Base-by-base conservation (phyloP, 305 asterid genomes). In the Solanum aculeatissimum region DNA sequence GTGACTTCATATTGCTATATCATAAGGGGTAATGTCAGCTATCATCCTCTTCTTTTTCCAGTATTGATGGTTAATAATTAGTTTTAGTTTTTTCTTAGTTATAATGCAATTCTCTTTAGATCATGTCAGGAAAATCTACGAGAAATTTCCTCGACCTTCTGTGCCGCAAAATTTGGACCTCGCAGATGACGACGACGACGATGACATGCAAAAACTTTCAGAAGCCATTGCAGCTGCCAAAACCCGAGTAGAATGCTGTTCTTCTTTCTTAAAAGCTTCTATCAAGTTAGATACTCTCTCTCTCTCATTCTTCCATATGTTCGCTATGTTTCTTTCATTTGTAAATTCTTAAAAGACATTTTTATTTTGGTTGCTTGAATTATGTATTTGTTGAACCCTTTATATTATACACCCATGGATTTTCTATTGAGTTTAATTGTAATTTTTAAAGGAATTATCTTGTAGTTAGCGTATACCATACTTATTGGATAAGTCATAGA, bases 171-270 rank as follows among this genome's bases (percentile, higher is more conserved):
- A 93, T 88, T 89, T 96, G 91, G 96, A 96, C 86, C 83, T 94
- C 47, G 90, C 92, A 32, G 95, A 90, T 85, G 99, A 94, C 78
- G 95, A 91, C 85, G 98, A 94, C 81, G 98, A 94, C 81, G 97
- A 91, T 86, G 98, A 93, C 84, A 93, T 96, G 92, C 97, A 92
- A 83, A 90, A 87, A 86, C 95, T 96, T 81, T 87, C 96, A 65
- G 99, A 96, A 91, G 95, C 93, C 88, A 92, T 96, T 69, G 95
- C 95, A 79, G 97, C 99, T 86, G 99, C 98, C 62, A 96, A 96
- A 92, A 89, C 87, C 81, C 98, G 99, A 71, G 92, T 93, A 27
- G 99, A 96, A 54, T 92, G 95, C 54, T 96, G 99, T 89, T 92
- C 97, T 27, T 91, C 98, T 12, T 94, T 94, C 88, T 86, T 96